Conservation (phyloP, 1,284 basidiomycete species). For the Microbotryomycetes sp. region DNA sequence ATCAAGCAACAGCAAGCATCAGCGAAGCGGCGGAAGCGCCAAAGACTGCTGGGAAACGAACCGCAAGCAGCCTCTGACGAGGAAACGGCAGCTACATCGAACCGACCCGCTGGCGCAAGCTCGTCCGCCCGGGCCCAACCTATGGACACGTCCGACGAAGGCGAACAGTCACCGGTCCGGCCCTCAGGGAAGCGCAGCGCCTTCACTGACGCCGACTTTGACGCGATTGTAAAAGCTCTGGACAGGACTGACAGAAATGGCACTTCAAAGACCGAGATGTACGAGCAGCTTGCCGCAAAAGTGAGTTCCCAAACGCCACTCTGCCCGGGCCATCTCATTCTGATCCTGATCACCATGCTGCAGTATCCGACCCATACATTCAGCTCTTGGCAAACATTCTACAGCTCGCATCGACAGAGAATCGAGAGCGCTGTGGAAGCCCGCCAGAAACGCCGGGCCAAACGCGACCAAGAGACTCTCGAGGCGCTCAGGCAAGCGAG, state of each 20-base stretch:
- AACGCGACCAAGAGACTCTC: neutral
- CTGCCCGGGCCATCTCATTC: neutral
- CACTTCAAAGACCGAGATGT: neutral
- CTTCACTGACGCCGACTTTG: neutral
- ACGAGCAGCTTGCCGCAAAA: neutral
- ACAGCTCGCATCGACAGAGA: neutral
- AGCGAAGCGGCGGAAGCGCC: neutral
- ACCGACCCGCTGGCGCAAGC: neutral
- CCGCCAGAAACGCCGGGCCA: neutral
- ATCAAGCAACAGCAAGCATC: neutral
- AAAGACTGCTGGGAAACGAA: neutral
- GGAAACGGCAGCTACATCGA: neutral
- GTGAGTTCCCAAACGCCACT: neutral
- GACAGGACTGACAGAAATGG: neutral
- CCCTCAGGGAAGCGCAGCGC: neutral
- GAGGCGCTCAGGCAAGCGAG: neutral
- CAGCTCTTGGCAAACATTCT: conserved; percentile 15
- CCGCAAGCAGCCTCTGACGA: neutral
- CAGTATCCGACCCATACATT: conserved; percentile 15
- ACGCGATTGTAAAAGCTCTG: neutral
- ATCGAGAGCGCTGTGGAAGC: conserved; percentile 1
- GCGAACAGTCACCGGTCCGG: neutral
- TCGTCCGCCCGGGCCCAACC: neutral
- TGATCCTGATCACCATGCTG: neutral
- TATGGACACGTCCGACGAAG: neutral